Evolutionary conservation across 495 filamentous ascomycete genomes (phyloP).

Genomic region (Penicillium pancosmium): DNA sequence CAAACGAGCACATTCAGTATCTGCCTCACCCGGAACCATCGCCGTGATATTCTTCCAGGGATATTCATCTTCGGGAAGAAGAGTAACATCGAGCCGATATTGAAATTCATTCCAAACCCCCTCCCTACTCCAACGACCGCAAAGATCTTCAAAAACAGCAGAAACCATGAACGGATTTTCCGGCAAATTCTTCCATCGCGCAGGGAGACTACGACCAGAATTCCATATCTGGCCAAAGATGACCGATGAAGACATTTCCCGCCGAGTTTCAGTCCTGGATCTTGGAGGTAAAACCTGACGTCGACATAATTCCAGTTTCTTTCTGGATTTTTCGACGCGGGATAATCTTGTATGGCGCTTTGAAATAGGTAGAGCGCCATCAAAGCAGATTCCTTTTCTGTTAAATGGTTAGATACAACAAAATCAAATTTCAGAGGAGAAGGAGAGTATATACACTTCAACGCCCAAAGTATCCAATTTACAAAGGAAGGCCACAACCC

Average conservation of each 20-base stretch:
- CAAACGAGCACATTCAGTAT: constrained; percentile 64
- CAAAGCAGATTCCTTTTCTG: constrained; percentile 68
- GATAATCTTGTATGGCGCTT: constrained; percentile 57
- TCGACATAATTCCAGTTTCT: constrained; percentile 40
- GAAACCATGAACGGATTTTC: constrained; percentile 68
- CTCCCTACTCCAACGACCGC: constrained; percentile 34
- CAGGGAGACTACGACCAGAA: constrained; percentile 22
- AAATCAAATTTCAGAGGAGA: neutral
- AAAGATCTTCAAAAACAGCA: constrained; percentile 65
- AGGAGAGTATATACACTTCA: constrained; percentile 52
- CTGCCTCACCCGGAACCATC: constrained; percentile 72
- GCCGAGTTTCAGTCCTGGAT: neutral
- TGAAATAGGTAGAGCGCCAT: constrained; percentile 67
- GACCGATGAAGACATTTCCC: neutral
- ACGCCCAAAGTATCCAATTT: constrained; percentile 53
- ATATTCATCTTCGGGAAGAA: constrained; percentile 17
- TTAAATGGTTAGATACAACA: neutral
- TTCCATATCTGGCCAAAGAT: constrained; percentile 25
- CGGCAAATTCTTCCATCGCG: constrained; percentile 44
- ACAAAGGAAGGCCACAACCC: constrained; percentile 63
- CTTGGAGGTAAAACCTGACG: constrained; percentile 6
- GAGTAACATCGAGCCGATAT: neutral
- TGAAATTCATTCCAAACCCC: constrained; percentile 23
- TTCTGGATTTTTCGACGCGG: constrained; percentile 53
- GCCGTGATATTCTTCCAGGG: constrained; percentile 53